These are phyloP conservation scores for Austroboletus festivus DNA, from an alignment of 768 basidiomycete genomes.

Conservation along the genomic window DNA sequence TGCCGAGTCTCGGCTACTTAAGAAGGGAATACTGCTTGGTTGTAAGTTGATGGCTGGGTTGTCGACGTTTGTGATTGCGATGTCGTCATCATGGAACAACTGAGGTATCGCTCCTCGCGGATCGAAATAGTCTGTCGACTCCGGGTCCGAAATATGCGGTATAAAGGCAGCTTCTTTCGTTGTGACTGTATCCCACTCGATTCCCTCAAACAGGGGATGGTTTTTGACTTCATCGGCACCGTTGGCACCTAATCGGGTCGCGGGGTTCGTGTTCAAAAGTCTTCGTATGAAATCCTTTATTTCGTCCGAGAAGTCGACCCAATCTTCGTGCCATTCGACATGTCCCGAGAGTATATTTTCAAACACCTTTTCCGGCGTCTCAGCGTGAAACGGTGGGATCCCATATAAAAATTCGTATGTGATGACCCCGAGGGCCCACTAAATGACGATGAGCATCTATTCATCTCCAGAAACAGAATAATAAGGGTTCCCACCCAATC, in stretches of 20 bases:
- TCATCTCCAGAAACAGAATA: slow-evolving; percentile 3
- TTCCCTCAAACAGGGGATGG: slow-evolving; percentile 85
- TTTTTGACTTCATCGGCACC: slow-evolving; percentile 92
- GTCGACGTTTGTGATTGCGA: slow-evolving; percentile 54
- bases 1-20: slow-evolving; percentile 40
- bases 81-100: slow-evolving; percentile 88
- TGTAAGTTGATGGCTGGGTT: slow-evolving; percentile 32
- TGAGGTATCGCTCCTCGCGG: slow-evolving; percentile 89
- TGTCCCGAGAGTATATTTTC: slow-evolving; percentile 95
- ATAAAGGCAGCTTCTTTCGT: slow-evolving; percentile 91
- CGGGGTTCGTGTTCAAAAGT: slow-evolving; percentile 78
- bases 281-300: slow-evolving; percentile 88
- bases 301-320: slow-evolving; percentile 80
- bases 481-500: slow-evolving; percentile 76
- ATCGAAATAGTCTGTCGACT: slow-evolving; percentile 99
- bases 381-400: slow-evolving; percentile 95
- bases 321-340: slow-evolving; percentile 95
- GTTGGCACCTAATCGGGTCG: slow-evolving; percentile 73
- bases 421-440: slow-evolving; percentile 99
- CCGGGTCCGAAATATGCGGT: slow-evolving; percentile 91
- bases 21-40: slow-evolving; percentile 19
- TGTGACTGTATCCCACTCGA: slow-evolving; percentile 93
- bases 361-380: slow-evolving; percentile 95
- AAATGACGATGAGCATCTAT: slow-evolving; percentile 17
- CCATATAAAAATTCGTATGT: slow-evolving; percentile 98